Conservation (phyloP, 768 basidiomycete genomes). For the Boletellus emodensis region DNA sequence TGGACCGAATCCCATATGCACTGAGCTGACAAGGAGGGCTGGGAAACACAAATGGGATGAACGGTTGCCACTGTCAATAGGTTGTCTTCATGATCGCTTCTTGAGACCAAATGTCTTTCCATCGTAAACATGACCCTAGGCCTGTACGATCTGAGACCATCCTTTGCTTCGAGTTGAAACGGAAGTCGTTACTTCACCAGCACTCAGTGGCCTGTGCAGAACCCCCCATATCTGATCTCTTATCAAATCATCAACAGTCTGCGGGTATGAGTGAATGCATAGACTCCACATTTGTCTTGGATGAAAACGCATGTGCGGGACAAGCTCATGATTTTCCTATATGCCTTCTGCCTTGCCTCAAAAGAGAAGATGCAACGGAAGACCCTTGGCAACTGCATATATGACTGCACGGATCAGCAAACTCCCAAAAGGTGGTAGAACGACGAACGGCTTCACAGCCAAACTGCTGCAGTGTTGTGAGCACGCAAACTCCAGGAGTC, state of each 20-base stretch:
- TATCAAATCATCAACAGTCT: conserved; percentile 3
- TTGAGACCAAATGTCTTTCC: background rate
- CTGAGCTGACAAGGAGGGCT: conserved; percentile 13
- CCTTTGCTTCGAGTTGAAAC: conserved; percentile 25
- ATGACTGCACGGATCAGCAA: conserved; percentile 12
- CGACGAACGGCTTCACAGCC: too few species aligned
- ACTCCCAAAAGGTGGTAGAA: background rate
- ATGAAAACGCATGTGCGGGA: conserved; percentile 2
- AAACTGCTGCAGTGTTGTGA: too few species aligned
- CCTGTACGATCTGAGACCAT: conserved; percentile 13
- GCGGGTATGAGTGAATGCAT: conserved; percentile 3
- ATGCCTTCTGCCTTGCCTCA: conserved; percentile 11
- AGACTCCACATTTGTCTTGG: background rate
- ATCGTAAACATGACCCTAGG: background rate
- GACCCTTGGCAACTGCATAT: conserved; percentile 21
- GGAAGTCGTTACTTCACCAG: conserved; percentile 11
- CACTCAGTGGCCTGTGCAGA: conserved; percentile 17
- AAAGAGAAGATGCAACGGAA: background rate
- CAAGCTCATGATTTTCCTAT: conserved; percentile 12
- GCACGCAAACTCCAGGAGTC: too few species aligned
- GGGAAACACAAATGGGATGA: conserved; percentile 22
- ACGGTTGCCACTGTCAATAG: conserved; percentile 19
- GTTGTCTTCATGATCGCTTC: background rate
- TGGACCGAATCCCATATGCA: conserved; percentile 10
- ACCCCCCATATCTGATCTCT: conserved; percentile 15